These are phyloP conservation scores for Ogataea pilisensis DNA, from an alignment of 805 yeast species.

Conservation along the genomic window DNA sequence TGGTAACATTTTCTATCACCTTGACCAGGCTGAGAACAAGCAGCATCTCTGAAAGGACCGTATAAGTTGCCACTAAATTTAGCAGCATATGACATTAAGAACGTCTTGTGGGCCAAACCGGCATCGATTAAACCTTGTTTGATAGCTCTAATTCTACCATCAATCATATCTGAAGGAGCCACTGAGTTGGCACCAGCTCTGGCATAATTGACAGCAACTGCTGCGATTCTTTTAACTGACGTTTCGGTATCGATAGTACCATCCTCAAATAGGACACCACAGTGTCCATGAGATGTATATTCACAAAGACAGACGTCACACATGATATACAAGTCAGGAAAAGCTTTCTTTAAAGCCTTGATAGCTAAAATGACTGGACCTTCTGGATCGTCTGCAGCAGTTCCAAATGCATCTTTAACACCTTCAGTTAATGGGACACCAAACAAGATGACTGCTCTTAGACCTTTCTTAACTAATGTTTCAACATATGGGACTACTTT, in stretches of 20 bases:
- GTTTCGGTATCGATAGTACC: conserved; percentile 74
- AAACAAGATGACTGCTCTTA: conserved; percentile 80
- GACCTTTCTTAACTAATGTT: conserved; percentile 71
- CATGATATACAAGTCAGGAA: conserved; percentile 82
- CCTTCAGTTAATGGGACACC: conserved; percentile 83
- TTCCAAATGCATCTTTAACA: conserved; percentile 74
- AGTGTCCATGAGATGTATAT: conserved; percentile 96
- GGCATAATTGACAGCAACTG: conserved; percentile 93
- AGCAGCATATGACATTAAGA: conserved; percentile 92
- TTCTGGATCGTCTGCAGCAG: conserved; percentile 91
- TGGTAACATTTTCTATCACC: conserved; percentile 95
- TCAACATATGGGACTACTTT: conserved; percentile 69
- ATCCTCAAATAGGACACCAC: conserved; percentile 86
- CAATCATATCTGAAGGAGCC: conserved; percentile 98
- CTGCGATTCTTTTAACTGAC: conserved; percentile 80
- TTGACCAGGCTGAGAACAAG: conserved; percentile 80
- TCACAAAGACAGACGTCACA: conserved; percentile 97
- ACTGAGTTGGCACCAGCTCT: conserved; percentile 93
- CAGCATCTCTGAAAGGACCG: conserved; percentile 98
- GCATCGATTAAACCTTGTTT: conserved; percentile 79
- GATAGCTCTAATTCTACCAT: conserved; percentile 87
- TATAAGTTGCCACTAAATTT: conserved; percentile 87
- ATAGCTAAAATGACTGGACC: conserved; percentile 90
- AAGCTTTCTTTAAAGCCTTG: conserved; percentile 54
- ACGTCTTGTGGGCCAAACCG: conserved; percentile 78